These are phyloP conservation scores for Leptodermis oblonga DNA, from an alignment of 257 asterid genomes.

Conservation along the genomic window DNA sequence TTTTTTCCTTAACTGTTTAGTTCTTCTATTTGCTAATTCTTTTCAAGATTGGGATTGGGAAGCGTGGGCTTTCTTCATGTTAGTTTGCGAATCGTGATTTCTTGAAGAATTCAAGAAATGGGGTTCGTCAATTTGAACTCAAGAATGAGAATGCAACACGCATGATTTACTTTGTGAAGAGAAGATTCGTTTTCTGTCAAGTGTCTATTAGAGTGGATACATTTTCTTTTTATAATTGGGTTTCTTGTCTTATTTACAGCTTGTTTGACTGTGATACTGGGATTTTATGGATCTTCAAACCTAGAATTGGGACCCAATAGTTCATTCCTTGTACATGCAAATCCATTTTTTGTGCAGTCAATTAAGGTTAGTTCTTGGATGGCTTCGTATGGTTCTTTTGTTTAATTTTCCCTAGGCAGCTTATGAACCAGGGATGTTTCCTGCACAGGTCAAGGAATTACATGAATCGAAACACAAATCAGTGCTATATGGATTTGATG, in stretches of 20 bases:
- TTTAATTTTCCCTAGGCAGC: not conserved
- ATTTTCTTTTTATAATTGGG: conserved; percentile 6
- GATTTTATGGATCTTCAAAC: conserved; percentile 26
- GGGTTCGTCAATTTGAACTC: no score
- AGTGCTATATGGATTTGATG: conserved; percentile 20
- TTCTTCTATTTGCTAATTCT: not conserved
- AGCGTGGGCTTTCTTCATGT: not conserved
- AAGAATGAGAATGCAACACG: no score
- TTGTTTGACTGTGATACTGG: conserved; percentile 21
- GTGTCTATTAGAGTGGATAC: not conserved
- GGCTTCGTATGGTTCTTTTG: not conserved
- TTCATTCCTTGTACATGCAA: conserved; percentile 17
- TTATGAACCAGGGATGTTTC: not conserved
- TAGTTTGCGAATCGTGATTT: not conserved
- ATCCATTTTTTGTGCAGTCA: conserved; percentile 24
- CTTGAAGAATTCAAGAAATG: not conserved
- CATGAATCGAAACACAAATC: conserved; percentile 14
- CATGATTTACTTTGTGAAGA: not conserved
- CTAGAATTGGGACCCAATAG: conserved; percentile 18
- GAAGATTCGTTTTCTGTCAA: not conserved
- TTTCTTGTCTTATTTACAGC: conserved; percentile 14
- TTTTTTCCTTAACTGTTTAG: not conserved
- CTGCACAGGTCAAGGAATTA: conserved; percentile 17
- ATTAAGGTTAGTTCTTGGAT: conserved; percentile 8
- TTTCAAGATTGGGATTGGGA: not conserved